phyloP scores from a whole-genome alignment of 768 basidiomycete species.

The Russula olivacea region DNA sequence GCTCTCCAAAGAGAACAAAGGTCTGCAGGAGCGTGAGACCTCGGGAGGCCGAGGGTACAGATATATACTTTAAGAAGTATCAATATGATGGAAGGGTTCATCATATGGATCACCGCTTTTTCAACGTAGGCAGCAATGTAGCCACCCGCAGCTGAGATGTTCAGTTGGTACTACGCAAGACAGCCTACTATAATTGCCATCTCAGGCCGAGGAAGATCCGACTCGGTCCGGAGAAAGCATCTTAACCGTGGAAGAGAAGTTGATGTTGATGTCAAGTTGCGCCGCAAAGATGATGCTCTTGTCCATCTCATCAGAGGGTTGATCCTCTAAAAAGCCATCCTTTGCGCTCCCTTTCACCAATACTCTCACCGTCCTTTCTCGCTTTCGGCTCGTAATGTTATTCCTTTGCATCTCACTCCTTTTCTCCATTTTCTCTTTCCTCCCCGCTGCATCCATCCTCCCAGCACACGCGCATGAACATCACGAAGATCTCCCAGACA shows the following conservation, averaged over 20 bases:
- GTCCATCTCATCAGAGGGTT: neutral
- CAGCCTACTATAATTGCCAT: too few species aligned
- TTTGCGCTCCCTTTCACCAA: neutral
- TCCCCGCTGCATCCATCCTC: slow-evolving; percentile 13
- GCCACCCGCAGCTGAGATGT: too few species aligned
- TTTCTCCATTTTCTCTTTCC: slow-evolving; percentile 24
- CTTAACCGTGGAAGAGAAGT: too few species aligned
- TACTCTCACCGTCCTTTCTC: neutral
- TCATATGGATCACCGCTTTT: too few species aligned
- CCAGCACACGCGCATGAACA: slow-evolving; percentile 26
- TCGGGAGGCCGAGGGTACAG: slow-evolving; percentile 35
- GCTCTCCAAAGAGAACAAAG: slow-evolving; percentile 30
- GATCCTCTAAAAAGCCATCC: neutral
- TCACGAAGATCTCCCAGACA: slow-evolving; percentile 28
- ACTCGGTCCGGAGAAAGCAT: too few species aligned
- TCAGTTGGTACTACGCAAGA: too few species aligned
- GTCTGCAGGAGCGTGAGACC: slow-evolving; percentile 37
- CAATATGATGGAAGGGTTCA: neutral
- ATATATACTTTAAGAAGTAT: slow-evolving; percentile 40
- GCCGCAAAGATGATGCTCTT: neutral
- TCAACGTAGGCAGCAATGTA: too few species aligned
- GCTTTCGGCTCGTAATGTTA: neutral
- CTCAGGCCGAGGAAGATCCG: too few species aligned
- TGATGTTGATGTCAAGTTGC: too few species aligned
- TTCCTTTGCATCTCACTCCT: slow-evolving; percentile 7